Conservation (phyloP, 2,329 filamentous ascomycete genomes). For the Fusarium pininemorale region DNA sequence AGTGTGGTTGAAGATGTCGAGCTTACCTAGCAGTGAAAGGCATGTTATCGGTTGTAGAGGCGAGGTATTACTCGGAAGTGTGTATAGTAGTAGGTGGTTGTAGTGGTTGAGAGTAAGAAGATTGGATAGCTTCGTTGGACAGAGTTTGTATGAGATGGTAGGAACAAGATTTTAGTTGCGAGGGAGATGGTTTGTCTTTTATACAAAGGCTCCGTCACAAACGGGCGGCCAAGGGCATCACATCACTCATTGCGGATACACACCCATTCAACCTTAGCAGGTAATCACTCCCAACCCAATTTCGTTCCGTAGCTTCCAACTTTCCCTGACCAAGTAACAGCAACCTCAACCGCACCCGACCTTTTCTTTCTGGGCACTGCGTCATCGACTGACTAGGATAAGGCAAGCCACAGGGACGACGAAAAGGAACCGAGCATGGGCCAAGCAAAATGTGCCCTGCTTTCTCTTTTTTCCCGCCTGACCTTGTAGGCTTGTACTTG, state of each 20-base stretch:
- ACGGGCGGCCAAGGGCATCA: constrained; percentile 19
- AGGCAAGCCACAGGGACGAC: constrained; percentile 34
- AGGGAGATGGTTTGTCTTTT: constrained; percentile 38
- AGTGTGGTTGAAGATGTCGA: constrained; percentile 1
- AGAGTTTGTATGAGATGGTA: constrained; percentile 13
- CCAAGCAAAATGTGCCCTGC: constrained; percentile 36
- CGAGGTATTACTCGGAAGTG: constrained; percentile 25
- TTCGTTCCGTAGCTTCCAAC: constrained; percentile 30
- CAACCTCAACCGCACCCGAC: constrained; percentile 24
- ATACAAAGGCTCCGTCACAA: constrained; percentile 30
- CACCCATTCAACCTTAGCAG: constrained; percentile 2
- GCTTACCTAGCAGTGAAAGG: constrained; percentile 68
- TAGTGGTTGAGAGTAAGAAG: constrained; percentile 9
- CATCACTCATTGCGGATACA: constrained; percentile 9
- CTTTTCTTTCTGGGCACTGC: constrained; percentile 38
- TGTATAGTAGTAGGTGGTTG: neutral
- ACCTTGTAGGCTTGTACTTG: constrained; percentile 6
- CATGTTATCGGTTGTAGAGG: constrained; percentile 54
- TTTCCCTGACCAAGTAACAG: constrained; percentile 29
- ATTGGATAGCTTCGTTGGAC: constrained; percentile 2
- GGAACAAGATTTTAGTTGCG: neutral
- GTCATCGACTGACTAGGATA: constrained; percentile 46
- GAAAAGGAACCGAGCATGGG: constrained; percentile 13
- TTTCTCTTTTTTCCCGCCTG: constrained; percentile 24
- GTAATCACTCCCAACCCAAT: constrained; percentile 19